Base-by-base conservation (phyloP, 1,139 yeast species). In the Candida neerlandica region DNA sequence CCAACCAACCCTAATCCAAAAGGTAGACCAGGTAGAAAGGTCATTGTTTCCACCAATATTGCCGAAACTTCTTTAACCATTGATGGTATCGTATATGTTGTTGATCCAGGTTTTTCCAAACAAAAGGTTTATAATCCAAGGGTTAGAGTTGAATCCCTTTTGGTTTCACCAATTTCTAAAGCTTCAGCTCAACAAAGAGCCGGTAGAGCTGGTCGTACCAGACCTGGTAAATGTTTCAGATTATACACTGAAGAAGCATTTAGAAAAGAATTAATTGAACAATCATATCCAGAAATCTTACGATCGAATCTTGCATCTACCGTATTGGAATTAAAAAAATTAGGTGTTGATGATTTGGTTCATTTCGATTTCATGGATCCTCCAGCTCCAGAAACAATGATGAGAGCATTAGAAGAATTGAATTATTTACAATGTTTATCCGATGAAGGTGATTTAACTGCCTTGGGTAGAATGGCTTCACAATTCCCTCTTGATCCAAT, bases 371-470 rank as follows among this genome's bases (percentile, higher is more conserved):
- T 94, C 63, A 94, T 94, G 97, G 99, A 94, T 64, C 98, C 99
- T 7, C 99, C 99, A n/a, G 98, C 99, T 1, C 98, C 98, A 4
- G 99, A 94, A 69, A 94, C 99, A 7, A 94, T 94, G 99, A 92
- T 94, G 98, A 81, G 98, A 66, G 98, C 99, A 0, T 75, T 94
- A 58, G 99, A 94, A 69, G 99, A 94, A 68, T 79, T 94, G 63
- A 92, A 94, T 64, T 94, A 90, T 65, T 76, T 94, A 54, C 85
- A 86, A 26, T 94, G 98, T 72, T 78, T 94, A 51, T 90, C 91
- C 56, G 97, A 94, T 64, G 95, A 90, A 45, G 99, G 99, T 52
- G 86, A 86, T 51, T 74, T 94, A 59, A 94, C 99, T 0, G 80
- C 94, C 0, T 75, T 94, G 53, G 99, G 99, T 50, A 80, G 97